Evolutionary conservation across 2,329 filamentous ascomycete species (phyloP).

Genomic region (Aspergillus quadrilineatus): DNA sequence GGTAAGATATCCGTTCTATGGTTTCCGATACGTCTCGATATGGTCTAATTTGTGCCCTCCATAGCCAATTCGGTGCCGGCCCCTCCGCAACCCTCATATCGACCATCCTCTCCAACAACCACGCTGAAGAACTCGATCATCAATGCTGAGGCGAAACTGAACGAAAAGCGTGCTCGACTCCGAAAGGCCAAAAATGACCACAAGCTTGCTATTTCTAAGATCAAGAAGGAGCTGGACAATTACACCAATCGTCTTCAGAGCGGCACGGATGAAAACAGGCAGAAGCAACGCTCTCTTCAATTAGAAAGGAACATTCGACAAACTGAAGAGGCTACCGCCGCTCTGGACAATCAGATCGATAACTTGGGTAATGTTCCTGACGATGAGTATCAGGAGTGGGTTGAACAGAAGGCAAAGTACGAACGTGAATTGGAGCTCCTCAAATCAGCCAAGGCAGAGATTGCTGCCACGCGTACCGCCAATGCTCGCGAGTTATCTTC

Average conservation of each 20-base stretch:
- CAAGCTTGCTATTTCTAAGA: slow-evolving; percentile 56
- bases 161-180: slow-evolving; percentile 58
- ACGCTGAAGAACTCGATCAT: slow-evolving; percentile 65
- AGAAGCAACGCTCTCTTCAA: slow-evolving; percentile 61
- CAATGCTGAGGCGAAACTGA: slow-evolving; percentile 60
- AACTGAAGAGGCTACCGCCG: slow-evolving; percentile 61
- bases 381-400: slow-evolving; percentile 55
- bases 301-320: slow-evolving; percentile 63
- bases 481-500: slow-evolving; percentile 53
- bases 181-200: slow-evolving; percentile 63
- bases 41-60: slow-evolving; percentile 12
- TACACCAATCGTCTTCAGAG: slow-evolving; percentile 58
- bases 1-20: slow-evolving; percentile 37
- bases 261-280: slow-evolving; percentile 61
- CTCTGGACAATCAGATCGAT: slow-evolving; percentile 55
- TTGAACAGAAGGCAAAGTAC: slow-evolving; percentile 54
- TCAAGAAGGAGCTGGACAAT: slow-evolving; percentile 62
- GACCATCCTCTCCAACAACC: slow-evolving; percentile 63
- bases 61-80: slow-evolving; percentile 43
- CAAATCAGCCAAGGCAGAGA: slow-evolving; percentile 51
- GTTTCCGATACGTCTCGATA: not conserved
- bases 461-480: slow-evolving; percentile 51
- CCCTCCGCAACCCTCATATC: slow-evolving; percentile 57
- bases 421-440: slow-evolving; percentile 55
- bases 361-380: slow-evolving; percentile 57